Conservation (phyloP, 768 basidiomycete species). For the Nidularia sp. region DNA sequence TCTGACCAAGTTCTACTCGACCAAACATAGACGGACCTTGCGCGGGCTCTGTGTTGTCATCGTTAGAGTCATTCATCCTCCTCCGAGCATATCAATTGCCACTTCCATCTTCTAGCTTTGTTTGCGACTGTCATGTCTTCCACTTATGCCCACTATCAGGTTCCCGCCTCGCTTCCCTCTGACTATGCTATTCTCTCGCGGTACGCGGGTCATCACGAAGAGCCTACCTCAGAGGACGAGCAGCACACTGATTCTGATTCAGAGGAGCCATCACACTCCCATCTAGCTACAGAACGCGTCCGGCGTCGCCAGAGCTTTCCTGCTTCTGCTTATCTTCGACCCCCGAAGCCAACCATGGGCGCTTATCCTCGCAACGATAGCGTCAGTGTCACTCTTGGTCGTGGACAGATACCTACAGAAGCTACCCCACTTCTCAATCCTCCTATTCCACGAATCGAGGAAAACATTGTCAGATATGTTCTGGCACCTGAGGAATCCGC, state of each 20-base stretch:
- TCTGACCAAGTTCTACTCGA: too few relatives aligned
- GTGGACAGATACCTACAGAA: slow-evolving; percentile 27
- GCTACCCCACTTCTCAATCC: slow-evolving; percentile 57
- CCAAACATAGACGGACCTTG: too few relatives aligned
- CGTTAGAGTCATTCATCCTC: not conserved
- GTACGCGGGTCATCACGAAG: slow-evolving; percentile 28
- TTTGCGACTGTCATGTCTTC: slow-evolving; percentile 26
- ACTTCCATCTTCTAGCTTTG: not conserved
- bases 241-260: slow-evolving; percentile 13
- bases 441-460: slow-evolving; percentile 53
- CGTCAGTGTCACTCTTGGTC: slow-evolving; percentile 1
- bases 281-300: not conserved
- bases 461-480: slow-evolving; percentile 34
- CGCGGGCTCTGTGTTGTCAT: too few relatives aligned
- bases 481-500: slow-evolving; percentile 24
- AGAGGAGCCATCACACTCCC: not conserved
- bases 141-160: slow-evolving; percentile 53
- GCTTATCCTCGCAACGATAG: slow-evolving; percentile 9
- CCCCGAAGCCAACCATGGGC: slow-evolving; percentile 32
- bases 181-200: slow-evolving; percentile 63
- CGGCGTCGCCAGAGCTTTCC: slow-evolving; percentile 17
- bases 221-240: slow-evolving; percentile 10
- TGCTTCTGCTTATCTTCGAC: slow-evolving; percentile 26
- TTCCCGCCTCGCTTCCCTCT: slow-evolving; percentile 57
- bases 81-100: not conserved